These are phyloP conservation scores for Geranium incanum DNA, from an alignment of 441 rosid genomes.

Conservation along the genomic window DNA sequence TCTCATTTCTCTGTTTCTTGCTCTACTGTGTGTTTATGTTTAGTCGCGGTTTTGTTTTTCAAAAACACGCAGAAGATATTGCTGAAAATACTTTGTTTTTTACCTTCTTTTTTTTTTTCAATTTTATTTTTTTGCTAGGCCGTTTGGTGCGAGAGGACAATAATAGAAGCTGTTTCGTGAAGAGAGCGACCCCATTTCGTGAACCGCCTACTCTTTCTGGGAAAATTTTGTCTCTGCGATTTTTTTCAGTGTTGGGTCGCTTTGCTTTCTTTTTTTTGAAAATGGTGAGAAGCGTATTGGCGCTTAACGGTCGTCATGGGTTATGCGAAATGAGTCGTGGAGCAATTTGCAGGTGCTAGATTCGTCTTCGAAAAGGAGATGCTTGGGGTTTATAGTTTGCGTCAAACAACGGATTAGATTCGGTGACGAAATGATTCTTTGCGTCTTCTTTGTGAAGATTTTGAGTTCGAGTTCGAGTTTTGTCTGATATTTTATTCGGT, in stretches of 20 bases:
- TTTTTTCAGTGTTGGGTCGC: not conserved
- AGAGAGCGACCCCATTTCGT: slow-evolving; percentile 3
- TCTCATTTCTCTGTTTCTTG: no score
- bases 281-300: slow-evolving; percentile 12
- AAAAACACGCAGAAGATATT: not conserved
- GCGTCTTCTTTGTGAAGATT: slow-evolving; percentile 45
- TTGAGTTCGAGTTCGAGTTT: slow-evolving; percentile 29
- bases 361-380: slow-evolving; percentile 16
- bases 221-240: slow-evolving; percentile 11
- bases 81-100: not conserved
- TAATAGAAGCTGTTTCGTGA: slow-evolving; percentile 10
- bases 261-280: not conserved
- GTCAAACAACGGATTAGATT: slow-evolving; percentile 24
- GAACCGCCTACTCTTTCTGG: slow-evolving; percentile 5
- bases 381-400: not conserved
- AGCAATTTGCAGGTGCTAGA: slow-evolving; percentile 19
- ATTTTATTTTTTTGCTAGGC: not conserved
- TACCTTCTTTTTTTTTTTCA: not conserved
- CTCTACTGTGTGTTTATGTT: not conserved
- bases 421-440: slow-evolving; percentile 33
- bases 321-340: slow-evolving; percentile 6
- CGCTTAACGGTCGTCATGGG: not conserved
- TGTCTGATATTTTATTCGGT: slow-evolving; percentile 2
- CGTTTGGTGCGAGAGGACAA: not conserved
- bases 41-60: not conserved